Evolutionary conservation across 768 basidiomycete species (phyloP), one percentile per base, ranked within the genome.

Genomic region (Vararia minispora): DNA sequence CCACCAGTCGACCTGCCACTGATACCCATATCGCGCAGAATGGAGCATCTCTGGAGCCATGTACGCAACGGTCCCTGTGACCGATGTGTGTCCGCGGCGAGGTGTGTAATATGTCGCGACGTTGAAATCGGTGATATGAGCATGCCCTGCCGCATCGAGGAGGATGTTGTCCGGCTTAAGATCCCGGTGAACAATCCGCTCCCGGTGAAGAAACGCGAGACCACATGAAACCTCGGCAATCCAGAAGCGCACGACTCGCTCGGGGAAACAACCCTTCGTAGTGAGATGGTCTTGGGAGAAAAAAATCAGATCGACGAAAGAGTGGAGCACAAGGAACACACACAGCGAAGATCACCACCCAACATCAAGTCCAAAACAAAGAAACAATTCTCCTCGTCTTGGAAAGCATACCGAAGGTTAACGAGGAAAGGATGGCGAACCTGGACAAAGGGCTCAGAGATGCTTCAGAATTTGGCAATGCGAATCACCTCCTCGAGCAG

Each of bases 31-130:
- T 53, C 85, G 80, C 36, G 74, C 76, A 3, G 35, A 24, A 20
- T 43, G 29, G 30, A 97, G 69, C n/a, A 99, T 83, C 58, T 99
- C 90, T 0, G 94, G 92, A 8, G 92, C 92, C 95, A 99, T 99
- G 63, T 99, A 99, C 0, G 95, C 94, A 89, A 99, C 92, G 53
- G 87, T 91, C 3, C 95, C 95, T 6, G 95, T 94, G 12, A 99
- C 85, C 43, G 87, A 89, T 0, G 87, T 90, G 58, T 98, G 81
- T 44, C 84, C 53, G 25, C 92, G 74, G 37, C 81, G 71, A 43
- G 88, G 85, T 9, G 92, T 94, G 57, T 90, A 97, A 58, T 98
- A 94, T 6, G 98, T 94, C 17, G 94, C 95, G 48, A 99, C 91
- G 53, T 99, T 99, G 66, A 99, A 95, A 62, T 99, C 95, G 7